Evolutionary conservation across 2,329 filamentous ascomycete species (phyloP), one percentile per base, ranked within the genome.

Genomic region (Neobulgaria alba): DNA sequence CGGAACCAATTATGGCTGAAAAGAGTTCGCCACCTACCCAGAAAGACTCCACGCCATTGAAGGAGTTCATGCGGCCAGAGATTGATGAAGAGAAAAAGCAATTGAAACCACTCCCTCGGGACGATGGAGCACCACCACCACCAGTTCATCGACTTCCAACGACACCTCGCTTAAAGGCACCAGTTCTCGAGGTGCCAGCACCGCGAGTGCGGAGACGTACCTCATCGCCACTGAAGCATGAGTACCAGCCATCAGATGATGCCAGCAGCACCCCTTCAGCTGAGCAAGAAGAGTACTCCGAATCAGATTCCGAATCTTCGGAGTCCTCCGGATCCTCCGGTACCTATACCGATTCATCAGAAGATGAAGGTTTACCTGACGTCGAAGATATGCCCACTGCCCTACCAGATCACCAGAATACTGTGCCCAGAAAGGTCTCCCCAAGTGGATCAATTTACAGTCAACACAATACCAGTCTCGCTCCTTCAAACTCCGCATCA

Each of bases 171-270:
- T 52, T 63, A 41, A 54, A 45, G 3, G 32, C 43, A 14, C 48
- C 53, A 21, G 36, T 49, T 8, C 43, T 57, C 20, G 55, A 58
- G 5, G 47, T 45, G 7, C 46, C 50, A 5, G 51, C 50, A 4
- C 46, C 53, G n/a, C 50, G 47, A 31, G 41, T 33, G 7, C 54
- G 40, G 16, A 77, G 89, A 33, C 78, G 88, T 14, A 83, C 79
- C 1, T 96, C 92, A 0, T 98, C 92, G 1, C 92, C 92, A 0
- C 69, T 98, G 36, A 98, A 98, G 66, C 90, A 96, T 58, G 90
- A 98, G 64, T 98, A 95, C 55, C 82, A 89, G 48, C 90, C 90
- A 10, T 96, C 92, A 1, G 23, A 26, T 7, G 76, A 80, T 35
- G 78, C 74, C 0, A 79, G 76, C 0, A 66, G 62, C 12, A 79